These are phyloP conservation scores for Hypoxylon sp. DNA, from an alignment of 2,329 filamentous ascomycete species.

Conservation along the genomic window DNA sequence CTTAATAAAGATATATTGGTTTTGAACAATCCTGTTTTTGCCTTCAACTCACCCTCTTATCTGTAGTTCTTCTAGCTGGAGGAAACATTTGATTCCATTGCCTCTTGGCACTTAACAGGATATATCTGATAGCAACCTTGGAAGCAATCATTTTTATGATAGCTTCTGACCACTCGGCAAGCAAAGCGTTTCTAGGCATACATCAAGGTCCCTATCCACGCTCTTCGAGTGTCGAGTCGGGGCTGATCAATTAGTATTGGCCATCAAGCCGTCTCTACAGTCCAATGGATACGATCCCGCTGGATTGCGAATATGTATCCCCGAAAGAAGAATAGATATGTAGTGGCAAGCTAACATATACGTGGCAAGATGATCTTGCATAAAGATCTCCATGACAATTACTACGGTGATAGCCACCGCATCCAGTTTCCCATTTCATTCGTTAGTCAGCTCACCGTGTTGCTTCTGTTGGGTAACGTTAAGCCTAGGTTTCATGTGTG, in stretches of 20 bases:
- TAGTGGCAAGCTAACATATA: conserved; percentile 34
- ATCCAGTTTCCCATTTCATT: conserved; percentile 33
- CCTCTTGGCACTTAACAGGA: conserved; percentile 5
- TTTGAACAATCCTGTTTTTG: conserved; percentile 8
- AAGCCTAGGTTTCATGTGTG: conserved; percentile 39
- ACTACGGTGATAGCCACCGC: conserved; percentile 27
- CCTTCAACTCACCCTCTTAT: conserved; percentile 11
- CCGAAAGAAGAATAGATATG: conserved; percentile 5
- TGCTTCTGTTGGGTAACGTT: conserved; percentile 33
- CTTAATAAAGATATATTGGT: conserved; percentile 13
- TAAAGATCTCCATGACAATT: conserved; percentile 41
- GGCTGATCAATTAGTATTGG: conserved; percentile 13
- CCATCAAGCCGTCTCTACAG: conserved; percentile 16
- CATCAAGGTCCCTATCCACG: conserved; percentile 1
- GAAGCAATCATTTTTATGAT: conserved; percentile 3
- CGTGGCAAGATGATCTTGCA: conserved; percentile 45
- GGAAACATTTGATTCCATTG: conserved; percentile 25
- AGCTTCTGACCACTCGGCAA: conserved; percentile 22
- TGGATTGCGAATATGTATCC: conserved; percentile 5
- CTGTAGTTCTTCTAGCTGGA: conserved; percentile 21
- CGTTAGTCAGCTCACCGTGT: conserved; percentile 15
- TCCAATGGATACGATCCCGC: conserved; percentile 2
- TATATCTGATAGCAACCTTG: conserved; percentile 4
- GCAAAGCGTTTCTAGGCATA: conserved; percentile 8
- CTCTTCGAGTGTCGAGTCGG: conserved; percentile 10